Base-by-base conservation (phyloP, 2,329 filamentous ascomycete genomes). In the Neobulgaria alba region DNA sequence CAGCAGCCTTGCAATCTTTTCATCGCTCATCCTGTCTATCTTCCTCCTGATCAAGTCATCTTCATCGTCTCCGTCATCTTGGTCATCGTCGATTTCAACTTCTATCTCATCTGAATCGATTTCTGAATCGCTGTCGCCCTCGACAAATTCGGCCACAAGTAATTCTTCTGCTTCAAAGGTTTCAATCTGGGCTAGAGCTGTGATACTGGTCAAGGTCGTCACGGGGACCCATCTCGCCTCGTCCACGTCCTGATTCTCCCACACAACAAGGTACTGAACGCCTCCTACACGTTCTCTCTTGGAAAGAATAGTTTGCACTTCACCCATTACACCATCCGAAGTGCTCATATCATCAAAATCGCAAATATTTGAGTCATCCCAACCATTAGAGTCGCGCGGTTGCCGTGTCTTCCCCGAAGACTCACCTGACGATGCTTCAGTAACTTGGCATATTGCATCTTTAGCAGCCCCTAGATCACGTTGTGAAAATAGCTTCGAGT, bases 1-100 rank as follows among this genome's bases (percentile, higher is more conserved):
- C 20, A 83, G 59, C 17, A 81, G 61, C 29, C 70, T 66, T 29
- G 80, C 79, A 29, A 85, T 64, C 15, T 72, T 67, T 57, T 80
- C 78, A 47, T 86, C 72, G 66, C 58, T 79, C 77, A 52, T 85
- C 4, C 57, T 51, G 10, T 61, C 61, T 15, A 57, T 57, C 34
- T 58, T 56, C 21, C 47, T 47, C 41, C 56, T 50, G n/a, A 50
- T 18, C n/a, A 54, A 17, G 18, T 70, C 45, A 14, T 43, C 45
- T 34, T 65, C 61, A 33, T 62, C 61, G 9, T 61, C 56, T 3
- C 64, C 61, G 8, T 67, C 62, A 52, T 45, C 46, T 38, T 40
- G 48, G 20, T 18, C 53, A 47, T 54, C 46, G 17, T 50, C 43
- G 3, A 59, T 50, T 4, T 41, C 47, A 21, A 46, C 18, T 2